A percentile compares a stretch with the other conserved stretches of the same genome.
Evolutionary conservation across 208 protist species (phyloP).

Genomic region (Trypanosoma cruzi): DNA sequence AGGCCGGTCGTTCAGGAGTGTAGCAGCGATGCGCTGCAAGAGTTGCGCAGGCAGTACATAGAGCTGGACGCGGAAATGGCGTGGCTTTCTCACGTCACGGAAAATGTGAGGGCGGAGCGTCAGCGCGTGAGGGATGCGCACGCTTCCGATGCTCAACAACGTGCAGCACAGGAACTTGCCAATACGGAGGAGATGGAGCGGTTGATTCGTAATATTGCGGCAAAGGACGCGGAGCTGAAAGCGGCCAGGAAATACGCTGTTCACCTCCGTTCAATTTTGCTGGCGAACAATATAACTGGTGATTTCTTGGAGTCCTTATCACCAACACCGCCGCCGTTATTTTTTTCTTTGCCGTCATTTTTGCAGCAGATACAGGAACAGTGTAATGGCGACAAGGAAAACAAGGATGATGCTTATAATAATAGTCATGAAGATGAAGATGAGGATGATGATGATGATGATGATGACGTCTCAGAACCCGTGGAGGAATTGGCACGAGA

Average conservation of each 20-base stretch:
- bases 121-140: not conserved
- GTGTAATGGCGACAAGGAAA: too few species aligned
- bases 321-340: not conserved
- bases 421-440: too few species aligned
- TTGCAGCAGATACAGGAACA: not conserved
- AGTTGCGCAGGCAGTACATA: conserved; percentile 12
- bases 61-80: conserved; percentile 15
- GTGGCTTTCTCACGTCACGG: conserved; percentile 16
- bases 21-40: not conserved
- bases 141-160: not conserved
- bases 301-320: not conserved
- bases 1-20: not conserved
- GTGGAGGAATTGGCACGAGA: not conserved
- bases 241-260: not conserved
- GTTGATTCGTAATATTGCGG: not conserved
- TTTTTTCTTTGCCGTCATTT: not conserved
- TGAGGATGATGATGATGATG: too few species aligned
- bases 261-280: conserved; percentile 7
- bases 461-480: not conserved
- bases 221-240: not conserved
- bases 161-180: not conserved
- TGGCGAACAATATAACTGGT: not conserved
- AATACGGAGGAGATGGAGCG: not conserved
- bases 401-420: too few species aligned
- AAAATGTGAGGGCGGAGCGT: not conserved